These are phyloP conservation scores for Capsicum baccatum DNA, from an alignment of 257 asterid species.

Conservation along the genomic window DNA sequence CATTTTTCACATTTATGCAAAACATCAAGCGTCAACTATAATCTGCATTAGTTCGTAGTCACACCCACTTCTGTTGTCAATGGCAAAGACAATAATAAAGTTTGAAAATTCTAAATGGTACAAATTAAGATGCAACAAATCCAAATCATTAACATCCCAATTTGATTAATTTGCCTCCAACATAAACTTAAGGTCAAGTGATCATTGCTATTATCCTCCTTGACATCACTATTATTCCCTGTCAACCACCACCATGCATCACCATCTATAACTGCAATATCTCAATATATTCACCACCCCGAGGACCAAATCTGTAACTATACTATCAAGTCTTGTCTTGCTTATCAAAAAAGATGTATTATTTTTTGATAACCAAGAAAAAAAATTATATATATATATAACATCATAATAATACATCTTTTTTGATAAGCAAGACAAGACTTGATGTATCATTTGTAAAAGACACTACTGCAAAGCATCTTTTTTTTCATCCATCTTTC, in stretches of 20 bases:
- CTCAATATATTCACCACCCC: neutral
- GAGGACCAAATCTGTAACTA: conserved; percentile 21
- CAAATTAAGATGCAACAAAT: neutral
- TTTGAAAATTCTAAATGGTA: neutral
- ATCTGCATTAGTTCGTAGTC: neutral
- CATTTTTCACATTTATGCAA: neutral
- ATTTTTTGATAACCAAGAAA: no score
- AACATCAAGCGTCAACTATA: neutral
- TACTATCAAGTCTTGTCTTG: neutral
- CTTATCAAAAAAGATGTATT: neutral
- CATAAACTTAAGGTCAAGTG: conserved; percentile 8
- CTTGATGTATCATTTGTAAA: no score
- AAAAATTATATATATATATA: no score
- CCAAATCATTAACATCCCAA: neutral
- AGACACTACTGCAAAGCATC: no score
- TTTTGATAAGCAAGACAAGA: no score
- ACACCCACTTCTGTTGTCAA: neutral
- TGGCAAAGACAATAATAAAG: neutral
- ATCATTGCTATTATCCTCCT: neutral
- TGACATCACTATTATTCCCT: neutral
- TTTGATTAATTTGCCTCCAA: conserved; percentile 17
- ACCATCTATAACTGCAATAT: neutral
- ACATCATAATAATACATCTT: no score
- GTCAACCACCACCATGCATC: neutral
- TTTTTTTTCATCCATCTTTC: no score